Base-by-base conservation (phyloP, 805 yeast genomes). In the Starmerella stigmatis region DNA sequence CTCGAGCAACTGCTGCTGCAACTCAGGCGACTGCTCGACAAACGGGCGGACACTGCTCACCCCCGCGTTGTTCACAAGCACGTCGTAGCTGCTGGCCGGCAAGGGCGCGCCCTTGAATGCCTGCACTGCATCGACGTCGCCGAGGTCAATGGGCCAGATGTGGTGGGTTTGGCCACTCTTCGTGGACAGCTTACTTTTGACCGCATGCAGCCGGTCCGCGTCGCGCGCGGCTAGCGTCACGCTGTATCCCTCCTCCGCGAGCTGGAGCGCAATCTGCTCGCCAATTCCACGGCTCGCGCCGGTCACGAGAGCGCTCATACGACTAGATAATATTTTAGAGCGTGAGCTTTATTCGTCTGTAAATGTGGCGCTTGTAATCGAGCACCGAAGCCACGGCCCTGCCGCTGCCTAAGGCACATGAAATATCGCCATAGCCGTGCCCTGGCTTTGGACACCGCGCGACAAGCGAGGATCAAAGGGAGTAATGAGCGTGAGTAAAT, bases 281-380 rank as follows among this genome's bases (percentile, higher is more conserved):
- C 92, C 92, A 13, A 81, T 64, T 0, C 89, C 89, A 34, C 71
- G 63, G 0, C 86, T 76, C 0, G 79, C 86, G 1, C 92, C 92
- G 0, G 86, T 79, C 1, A 80, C 55, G 6, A 57, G 35, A 21
- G 48, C 47, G n/a, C n/a, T n/a, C n/a, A n/a, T n/a, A n/a, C n/a
- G n/a, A n/a, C n/a, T n/a, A n/a, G n/a, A n/a, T n/a, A n/a, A n/a
- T n/a, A n/a, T n/a, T n/a, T n/a, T n/a, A n/a, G n/a, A n/a, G n/a
- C n/a, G n/a, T n/a, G n/a, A n/a, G n/a, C n/a, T n/a, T n/a, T n/a
- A n/a, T n/a, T n/a, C n/a, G n/a, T n/a, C n/a, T n/a, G n/a, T n/a
- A n/a, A n/a, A n/a, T n/a, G n/a, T n/a, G n/a, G n/a, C n/a, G n/a
- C n/a, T n/a, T n/a, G n/a, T n/a, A n/a, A n/a, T n/a, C n/a, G n/a